Evolutionary conservation across 2,329 filamentous ascomycete genomes (phyloP), one percentile per base, ranked within the genome.

Genomic region (Xylaria sp.): DNA sequence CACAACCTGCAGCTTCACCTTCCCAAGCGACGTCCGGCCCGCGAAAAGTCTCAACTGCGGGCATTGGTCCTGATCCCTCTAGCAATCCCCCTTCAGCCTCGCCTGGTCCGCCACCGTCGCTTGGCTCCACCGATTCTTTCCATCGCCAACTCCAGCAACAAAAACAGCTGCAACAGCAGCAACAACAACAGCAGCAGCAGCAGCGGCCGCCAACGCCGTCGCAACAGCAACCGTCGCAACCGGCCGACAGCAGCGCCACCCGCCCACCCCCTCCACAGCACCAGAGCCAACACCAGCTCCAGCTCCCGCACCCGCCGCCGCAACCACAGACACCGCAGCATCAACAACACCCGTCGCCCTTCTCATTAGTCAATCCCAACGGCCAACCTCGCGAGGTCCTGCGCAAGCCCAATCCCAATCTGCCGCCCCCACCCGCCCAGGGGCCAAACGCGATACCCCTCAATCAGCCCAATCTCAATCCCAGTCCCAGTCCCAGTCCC

Each of bases 101-200:
- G 78, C 79, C 83, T 65, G 77, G 80, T 31, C 66, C 61, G 45
- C 65, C 70, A 38, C 69, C 68, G 59, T 79, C 79, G 70, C 80
- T 81, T 74, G 82, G 80, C 79, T 83, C 82, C 64, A 82, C 77
- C 76, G 82, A 85, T 73, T 83, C 82, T 71, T 84, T 84, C 78
- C 79, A 76, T 70, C 75, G 73, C 68, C 72, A 77, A 61, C 72
- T 71, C 33, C 73, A 74, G 42, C 74, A 73, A n/a, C n/a, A n/a
- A n/a, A n/a, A n/a, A n/a, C n/a, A n/a, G n/a, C n/a, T n/a, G n/a
- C n/a, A n/a, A 69, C 77, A 63, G 38, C 59, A 57, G 54, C 69
- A 50, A 44, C 62, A 64, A 62, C 60, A 65, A 38, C 42, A 70
- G 55, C 68, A 39, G 29, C 62, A 59, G 27, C 70, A 74, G 61